phyloP scores from a whole-genome alignment of 768 basidiomycete species.

The Lactarius indigo region DNA sequence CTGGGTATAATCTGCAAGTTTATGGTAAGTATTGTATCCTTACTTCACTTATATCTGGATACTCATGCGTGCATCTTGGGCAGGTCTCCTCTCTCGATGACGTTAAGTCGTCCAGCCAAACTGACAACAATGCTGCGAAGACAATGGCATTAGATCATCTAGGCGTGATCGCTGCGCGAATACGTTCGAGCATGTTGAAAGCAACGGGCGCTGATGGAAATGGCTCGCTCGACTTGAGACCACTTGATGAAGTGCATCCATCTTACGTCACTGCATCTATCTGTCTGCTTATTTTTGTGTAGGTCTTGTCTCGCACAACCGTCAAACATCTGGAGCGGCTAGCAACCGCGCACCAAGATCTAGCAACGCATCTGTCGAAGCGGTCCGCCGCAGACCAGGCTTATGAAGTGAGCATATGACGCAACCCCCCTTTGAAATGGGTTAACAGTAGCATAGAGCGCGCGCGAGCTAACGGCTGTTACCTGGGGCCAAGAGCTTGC shows the following conservation, averaged over 20 bases:
- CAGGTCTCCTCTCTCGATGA: constrained; percentile 85
- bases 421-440: constrained; percentile 2
- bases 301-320: constrained; percentile 56
- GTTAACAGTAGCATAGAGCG: constrained; percentile 52
- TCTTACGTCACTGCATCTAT: background rate
- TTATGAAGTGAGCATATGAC: constrained; percentile 57
- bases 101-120: constrained; percentile 56
- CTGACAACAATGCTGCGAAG: constrained; percentile 82
- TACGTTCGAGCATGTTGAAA: constrained; percentile 56
- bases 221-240: constrained; percentile 41
- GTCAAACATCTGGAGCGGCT: constrained; percentile 54
- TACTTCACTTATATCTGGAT: background rate
- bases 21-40: constrained; percentile 55
- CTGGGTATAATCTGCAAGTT: constrained; percentile 77
- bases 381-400: constrained; percentile 76
- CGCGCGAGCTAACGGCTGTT: constrained; percentile 75
- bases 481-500: constrained; percentile 83
- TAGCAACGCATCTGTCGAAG: constrained; percentile 65
- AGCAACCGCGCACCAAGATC: constrained; percentile 57
- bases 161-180: constrained; percentile 83
- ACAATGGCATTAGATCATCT: constrained; percentile 90
- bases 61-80: too few species aligned
- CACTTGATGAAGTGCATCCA: constrained; percentile 67
- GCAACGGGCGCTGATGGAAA: constrained; percentile 35
- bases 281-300: background rate